Base-by-base conservation (phyloP, 176 grass and related monocot genomes). In the Pharus latifolius region DNA sequence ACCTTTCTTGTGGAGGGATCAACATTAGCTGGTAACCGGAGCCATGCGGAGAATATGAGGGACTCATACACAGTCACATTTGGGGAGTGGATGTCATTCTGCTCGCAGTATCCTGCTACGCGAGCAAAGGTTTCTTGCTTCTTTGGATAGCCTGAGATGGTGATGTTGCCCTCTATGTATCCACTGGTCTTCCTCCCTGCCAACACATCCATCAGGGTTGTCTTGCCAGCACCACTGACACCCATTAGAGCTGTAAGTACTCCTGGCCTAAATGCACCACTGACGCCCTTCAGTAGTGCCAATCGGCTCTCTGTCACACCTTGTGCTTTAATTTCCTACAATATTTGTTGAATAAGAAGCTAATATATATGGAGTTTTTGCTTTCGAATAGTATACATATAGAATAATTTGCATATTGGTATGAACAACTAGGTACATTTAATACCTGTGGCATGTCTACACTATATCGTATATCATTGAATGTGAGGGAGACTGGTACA, bases 71-170 rank as follows among this genome's bases (percentile, higher is more conserved):
- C 78, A 0, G 92, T 91, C 24, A 96, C 65, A 77, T 90, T 86
- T 15, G 91, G 91, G 38, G 91, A 96, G 47, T 96, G 91, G 31
- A 96, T 91, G 56, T 96, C 87, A 58, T 85, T 87, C 41, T 96
- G 84, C 43, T 96, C 92, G 63, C 88, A 96, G 26, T 96, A 96
- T 70, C 83, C 92, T 6, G 88, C 82, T 9, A 96, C 66, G 46
- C 88, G 84, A 83, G 92, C 92, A 78, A 96, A 96, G 29, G 88
- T 96, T 30, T 96, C 88, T 56, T 96, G 92, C 28, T 88, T 91
- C 68, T 96, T 91, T 9, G 84, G 82, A 60, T 91, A 96, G 54
- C 92, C 92, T 13, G 88, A 88, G 17, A 96, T 86, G 13, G 26
- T 71, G 50, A 91, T 88, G 15, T 61, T 77, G 3, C 92, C 92